Evolutionary conservation across 257 asterid genomes (phyloP).

Genomic region (Petrea volubilis): DNA sequence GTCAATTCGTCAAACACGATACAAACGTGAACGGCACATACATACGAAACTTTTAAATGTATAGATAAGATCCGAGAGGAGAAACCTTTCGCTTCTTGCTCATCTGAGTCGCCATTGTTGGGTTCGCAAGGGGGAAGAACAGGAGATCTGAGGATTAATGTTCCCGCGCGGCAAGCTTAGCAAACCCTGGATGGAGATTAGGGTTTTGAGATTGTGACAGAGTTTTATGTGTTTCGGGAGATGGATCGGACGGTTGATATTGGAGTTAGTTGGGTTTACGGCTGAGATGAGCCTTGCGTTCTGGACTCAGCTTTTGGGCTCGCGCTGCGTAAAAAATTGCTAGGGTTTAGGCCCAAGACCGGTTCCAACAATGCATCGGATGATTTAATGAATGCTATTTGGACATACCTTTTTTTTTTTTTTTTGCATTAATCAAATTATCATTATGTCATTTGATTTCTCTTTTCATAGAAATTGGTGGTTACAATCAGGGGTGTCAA

Average conservation of each 20-base stretch:
- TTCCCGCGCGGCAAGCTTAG: not conserved
- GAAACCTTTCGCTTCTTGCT: slow-evolving; percentile 54
- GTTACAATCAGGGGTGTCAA: no score
- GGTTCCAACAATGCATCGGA: not conserved
- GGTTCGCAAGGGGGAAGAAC: not conserved
- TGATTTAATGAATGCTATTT: no score
- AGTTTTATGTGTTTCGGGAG: not conserved
- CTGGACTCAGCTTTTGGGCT: not conserved
- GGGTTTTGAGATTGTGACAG: slow-evolving; percentile 22
- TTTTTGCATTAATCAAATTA: no score
- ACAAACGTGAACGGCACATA: not conserved
- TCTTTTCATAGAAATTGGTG: no score
- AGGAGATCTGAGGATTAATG: not conserved
- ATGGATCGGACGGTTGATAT: slow-evolving; percentile 11
- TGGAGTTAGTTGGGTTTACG: not conserved
- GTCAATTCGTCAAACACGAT: not conserved
- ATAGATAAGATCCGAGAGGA: not conserved
- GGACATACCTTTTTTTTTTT: no score
- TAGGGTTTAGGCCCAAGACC: not conserved
- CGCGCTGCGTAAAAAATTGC: not conserved
- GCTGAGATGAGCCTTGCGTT: slow-evolving; percentile 5
- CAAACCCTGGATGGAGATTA: slow-evolving; percentile 17
- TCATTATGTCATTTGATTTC: no score
- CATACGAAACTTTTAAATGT: not conserved
- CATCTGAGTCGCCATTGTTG: slow-evolving; percentile 48